Base-by-base conservation (phyloP, 306 rosid species). In the Acacia acuminata region DNA sequence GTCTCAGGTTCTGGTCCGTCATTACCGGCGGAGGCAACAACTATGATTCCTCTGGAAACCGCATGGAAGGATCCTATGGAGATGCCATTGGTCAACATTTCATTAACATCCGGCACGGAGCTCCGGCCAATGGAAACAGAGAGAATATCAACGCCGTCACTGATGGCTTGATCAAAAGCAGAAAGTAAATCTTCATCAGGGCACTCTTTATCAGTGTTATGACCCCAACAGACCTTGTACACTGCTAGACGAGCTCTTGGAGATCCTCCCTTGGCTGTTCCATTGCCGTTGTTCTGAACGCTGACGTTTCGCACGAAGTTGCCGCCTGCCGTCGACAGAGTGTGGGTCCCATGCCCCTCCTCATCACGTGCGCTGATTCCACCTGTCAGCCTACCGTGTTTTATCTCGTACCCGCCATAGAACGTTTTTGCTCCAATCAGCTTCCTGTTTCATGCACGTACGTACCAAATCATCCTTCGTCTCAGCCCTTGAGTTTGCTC, bases 241-340 rank as follows among this genome's bases (percentile, higher is more conserved):
- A 94, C 82, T 47, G 89, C 99, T 56, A 94, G 90, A 0, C 90
- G 84, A 38, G 96, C 92, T 50, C 68, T 91, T 0, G 98, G 97
- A 2, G 99, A 92, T 3, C 99, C 99, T 10, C 99, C 99, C 61
- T 92, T 92, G 0, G 97, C 92, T 0, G 94, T 92, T n/a, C 97
- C 97, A 61, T 88, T 84, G 3, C 90, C 93, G 11, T 82, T 61
- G 20, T 90, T 87, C 4, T 81, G 71, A 42, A 88, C 87, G 58
- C 34, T 84, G 1, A 78, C 88, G 1, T 76, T 64, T 30, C 42
- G 38, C 40, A 64, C 40, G 3, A 64, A 64, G 38, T 64, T 64
- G 10, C 69, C 69, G 2, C 69, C 69, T 4, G 69, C 69, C 0
- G 69, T 64, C 17, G 69, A 64, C 10, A 64, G 42, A 4, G 69